A percentile compares a stretch with the other conserved stretches of the same genome.
Evolutionary conservation across 2,329 filamentous ascomycete species (phyloP).

Genomic region (Alternaria angustiovoidea): DNA sequence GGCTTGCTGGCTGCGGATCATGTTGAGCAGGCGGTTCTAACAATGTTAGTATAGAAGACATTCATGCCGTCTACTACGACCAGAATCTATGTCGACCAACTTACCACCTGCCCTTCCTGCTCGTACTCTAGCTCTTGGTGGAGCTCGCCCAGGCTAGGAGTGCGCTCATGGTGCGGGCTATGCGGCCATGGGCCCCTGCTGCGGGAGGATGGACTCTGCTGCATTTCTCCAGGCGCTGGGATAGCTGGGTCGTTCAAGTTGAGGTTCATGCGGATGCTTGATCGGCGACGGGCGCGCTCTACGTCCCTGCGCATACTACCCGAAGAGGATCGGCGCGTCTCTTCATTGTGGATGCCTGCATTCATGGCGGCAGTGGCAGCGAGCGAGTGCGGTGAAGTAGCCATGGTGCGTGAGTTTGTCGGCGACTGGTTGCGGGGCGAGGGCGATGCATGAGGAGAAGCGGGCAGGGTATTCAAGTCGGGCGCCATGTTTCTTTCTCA

Average conservation of each 20-base stretch:
- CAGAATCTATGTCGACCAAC: constrained; percentile 30
- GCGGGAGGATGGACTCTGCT: constrained; percentile 53
- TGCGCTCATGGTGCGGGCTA: constrained; percentile 70
- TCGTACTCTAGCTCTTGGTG: constrained; percentile 82
- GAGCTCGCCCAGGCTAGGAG: constrained; percentile 77
- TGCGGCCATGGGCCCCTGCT: constrained; percentile 46
- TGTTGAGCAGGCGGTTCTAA: constrained; percentile 76
- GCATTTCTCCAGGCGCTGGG: constrained; percentile 75
- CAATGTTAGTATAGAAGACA: neutral
- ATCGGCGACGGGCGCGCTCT: constrained; percentile 66
- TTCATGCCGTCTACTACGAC: too few species aligned
- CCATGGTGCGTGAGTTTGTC: constrained; percentile 54
- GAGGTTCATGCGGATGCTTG: constrained; percentile 75
- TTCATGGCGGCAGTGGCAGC: constrained; percentile 81
- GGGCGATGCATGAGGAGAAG: constrained; percentile 54
- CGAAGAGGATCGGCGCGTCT: constrained; percentile 58
- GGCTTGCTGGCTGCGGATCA: constrained; percentile 79
- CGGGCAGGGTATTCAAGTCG: constrained; percentile 67
- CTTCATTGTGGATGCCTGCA: constrained; percentile 74
- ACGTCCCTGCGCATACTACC: constrained; percentile 57
- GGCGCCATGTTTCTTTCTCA: constrained; percentile 45
- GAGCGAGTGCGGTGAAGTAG: constrained; percentile 73
- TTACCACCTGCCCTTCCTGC: constrained; percentile 78
- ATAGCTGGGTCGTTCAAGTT: constrained; percentile 75
- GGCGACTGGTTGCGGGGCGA: constrained; percentile 39